Conservation (phyloP, 805 yeast genomes). For the Saccharomycopsis selenospora region DNA sequence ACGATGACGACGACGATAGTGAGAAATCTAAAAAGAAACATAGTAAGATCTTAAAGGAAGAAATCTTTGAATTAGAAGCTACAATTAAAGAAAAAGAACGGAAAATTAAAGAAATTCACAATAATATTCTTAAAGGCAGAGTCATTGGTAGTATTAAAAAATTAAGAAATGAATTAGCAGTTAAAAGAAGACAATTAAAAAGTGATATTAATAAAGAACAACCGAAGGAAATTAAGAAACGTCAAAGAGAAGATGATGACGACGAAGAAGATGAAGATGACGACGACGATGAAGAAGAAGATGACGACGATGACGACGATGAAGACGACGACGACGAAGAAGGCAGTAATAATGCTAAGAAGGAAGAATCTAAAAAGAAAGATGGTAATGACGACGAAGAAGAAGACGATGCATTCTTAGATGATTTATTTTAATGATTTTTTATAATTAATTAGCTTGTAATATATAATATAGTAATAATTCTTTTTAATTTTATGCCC, state of each 20-base stretch:
- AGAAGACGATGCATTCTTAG: slow-evolving; percentile 30
- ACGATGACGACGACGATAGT: slow-evolving; percentile 50
- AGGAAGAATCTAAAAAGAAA: slow-evolving; percentile 28
- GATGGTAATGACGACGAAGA: slow-evolving; percentile 30
- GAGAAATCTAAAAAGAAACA: slow-evolving; percentile 49
- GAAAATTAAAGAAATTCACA: slow-evolving; percentile 62
- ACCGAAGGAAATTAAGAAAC: slow-evolving; percentile 21
- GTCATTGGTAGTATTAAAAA: slow-evolving; percentile 74
- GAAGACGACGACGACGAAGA: slow-evolving; percentile 28
- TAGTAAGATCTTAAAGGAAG: slow-evolving; percentile 72
- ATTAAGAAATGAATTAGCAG: slow-evolving; percentile 72
- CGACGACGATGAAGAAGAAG: slow-evolving; percentile 29
- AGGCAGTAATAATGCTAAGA: slow-evolving; percentile 28
- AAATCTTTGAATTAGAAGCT: slow-evolving; percentile 69
- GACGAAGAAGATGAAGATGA: slow-evolving; percentile 24
- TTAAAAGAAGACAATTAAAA: slow-evolving; percentile 62
- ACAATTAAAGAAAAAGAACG: slow-evolving; percentile 70
- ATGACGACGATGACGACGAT: slow-evolving; percentile 28
- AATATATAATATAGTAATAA: too few species aligned
- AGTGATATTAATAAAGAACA: slow-evolving; percentile 28
- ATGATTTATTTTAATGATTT: slow-evolving; percentile 25
- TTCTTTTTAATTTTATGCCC: too few species aligned
- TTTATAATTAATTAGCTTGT: too few species aligned
- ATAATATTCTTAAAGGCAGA: slow-evolving; percentile 81
- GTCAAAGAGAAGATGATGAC: slow-evolving; percentile 27